Percentiles rank a stretch among this genome's conserved stretches.
phyloP scores from a whole-genome alignment of 305 asterid genomes.

The Fraxinus paxiana region DNA sequence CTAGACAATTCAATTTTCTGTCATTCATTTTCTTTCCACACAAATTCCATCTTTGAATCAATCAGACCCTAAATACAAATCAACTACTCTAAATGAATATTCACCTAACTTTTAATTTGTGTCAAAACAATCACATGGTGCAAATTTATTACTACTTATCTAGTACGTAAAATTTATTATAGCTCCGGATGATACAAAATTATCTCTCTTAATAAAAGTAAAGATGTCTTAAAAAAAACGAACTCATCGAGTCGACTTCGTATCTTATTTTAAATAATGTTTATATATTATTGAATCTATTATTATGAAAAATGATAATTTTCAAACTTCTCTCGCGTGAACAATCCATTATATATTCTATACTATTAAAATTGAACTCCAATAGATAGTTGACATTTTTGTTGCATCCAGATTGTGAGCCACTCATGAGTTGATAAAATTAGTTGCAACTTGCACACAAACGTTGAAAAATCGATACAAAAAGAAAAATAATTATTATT shows the following conservation, averaged over 20 bases:
- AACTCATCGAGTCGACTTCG: not conserved
- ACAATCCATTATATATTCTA: not conserved
- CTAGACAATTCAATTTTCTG: no score
- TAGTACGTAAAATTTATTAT: not conserved
- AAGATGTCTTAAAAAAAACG: not conserved
- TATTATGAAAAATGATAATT: not conserved
- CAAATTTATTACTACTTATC: not conserved
- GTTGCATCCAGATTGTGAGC: conserved; percentile 11
- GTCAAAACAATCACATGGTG: not conserved
- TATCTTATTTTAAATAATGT: not conserved
- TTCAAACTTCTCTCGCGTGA: not conserved
- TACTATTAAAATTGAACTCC: not conserved
- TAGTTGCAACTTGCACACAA: conserved; percentile 6
- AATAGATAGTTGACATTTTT: not conserved
- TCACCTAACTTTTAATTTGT: not conserved
- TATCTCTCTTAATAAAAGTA: not conserved
- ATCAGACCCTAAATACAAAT: not conserved
- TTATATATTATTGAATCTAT: not conserved
- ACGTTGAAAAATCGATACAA: not conserved
- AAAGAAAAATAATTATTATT: not conserved
- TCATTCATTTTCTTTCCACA: no score
- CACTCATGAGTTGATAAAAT: conserved; percentile 1
- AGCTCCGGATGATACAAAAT: not conserved
- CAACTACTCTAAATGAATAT: not conserved
- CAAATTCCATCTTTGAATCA: no score